Evolutionary conservation across 305 asterid species (phyloP), one percentile per base, ranked within the genome.

Genomic region (Fraxinus latifolia): DNA sequence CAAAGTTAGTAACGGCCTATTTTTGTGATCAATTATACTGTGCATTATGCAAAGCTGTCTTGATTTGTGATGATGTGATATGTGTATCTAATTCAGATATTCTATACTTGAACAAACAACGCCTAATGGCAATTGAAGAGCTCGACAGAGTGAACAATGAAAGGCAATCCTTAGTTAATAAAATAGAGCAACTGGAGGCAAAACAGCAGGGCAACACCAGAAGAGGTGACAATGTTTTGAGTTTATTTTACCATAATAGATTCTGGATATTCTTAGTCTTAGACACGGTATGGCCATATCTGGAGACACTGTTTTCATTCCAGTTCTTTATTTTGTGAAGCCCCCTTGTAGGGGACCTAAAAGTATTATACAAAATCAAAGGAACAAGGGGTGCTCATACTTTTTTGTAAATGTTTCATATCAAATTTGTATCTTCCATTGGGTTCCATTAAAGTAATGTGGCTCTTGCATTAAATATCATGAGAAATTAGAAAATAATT

Each of bases 91-190:
- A 74, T 90, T 80, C 85, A 94, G 98, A 94, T 90, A 92, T 94
- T 82, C 77, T 90, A 58, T 83, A 71, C 85, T 83, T 94, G 85
- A 92, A 94, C 90, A 91, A 90, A 82, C 92, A 90, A 81, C 91
- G 96, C 19, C 75, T 92, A 82, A 83, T 83, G 88, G 95, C 97
- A 80, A 87, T 89, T 90, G 91, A 90, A 74, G 98, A 91, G 92
- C 90, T 91, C 74, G 93, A 86, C 15, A 84, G 82, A 89, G 88
- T 94, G 77, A 92, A 90, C 82, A 86, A 78, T 72, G 96, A 92
- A 82, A 89, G 85, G 68, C 76, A 76, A 77, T 83, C 85, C 34
- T 86, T 94, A 89, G 91, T 87, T 77, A 88, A 86, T 78, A 87
- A 82, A 83, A 81, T 90, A 53, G 87, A 90, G 84, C 88, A 89